A percentile compares a stretch with the other conserved stretches of the same genome.
phyloP scores from a whole-genome alignment of 305 asterid species.

The Ajuga reptans region DNA sequence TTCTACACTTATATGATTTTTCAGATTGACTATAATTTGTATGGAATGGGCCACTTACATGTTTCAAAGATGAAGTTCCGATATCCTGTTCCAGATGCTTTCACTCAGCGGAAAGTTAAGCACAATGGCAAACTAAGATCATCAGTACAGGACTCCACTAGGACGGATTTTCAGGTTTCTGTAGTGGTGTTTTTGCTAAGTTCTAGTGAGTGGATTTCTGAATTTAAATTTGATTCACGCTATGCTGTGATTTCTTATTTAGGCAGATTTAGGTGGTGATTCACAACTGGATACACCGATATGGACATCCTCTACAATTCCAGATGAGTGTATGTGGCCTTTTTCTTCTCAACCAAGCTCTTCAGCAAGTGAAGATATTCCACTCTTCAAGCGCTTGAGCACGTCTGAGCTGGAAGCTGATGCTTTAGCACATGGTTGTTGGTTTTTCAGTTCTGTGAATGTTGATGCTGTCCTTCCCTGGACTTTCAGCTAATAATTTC shows the following conservation, averaged over 20 bases:
- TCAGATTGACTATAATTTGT: slow-evolving; percentile 88
- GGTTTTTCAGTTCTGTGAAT: slow-evolving; percentile 19
- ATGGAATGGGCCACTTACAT: slow-evolving; percentile 93
- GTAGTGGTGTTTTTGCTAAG: slow-evolving; percentile 17
- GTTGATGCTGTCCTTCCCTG: slow-evolving; percentile 7
- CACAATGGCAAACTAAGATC: slow-evolving; percentile 27
- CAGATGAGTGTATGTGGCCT: slow-evolving; percentile 80
- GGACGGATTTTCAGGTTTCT: slow-evolving; percentile 43
- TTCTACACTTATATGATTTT: slow-evolving; percentile 15
- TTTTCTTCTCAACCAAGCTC: slow-evolving; percentile 39
- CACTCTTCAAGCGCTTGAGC: slow-evolving; percentile 60
- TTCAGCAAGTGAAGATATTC: slow-evolving; percentile 36
- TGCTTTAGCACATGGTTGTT: slow-evolving; percentile 75
- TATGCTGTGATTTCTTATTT: slow-evolving; percentile 29
- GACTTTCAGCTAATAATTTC: slow-evolving; percentile 15
- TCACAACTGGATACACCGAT: slow-evolving; percentile 32
- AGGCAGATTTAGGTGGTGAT: slow-evolving; percentile 56
- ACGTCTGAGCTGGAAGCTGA: slow-evolving; percentile 89
- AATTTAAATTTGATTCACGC: slow-evolving; percentile 13
- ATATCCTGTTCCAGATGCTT: slow-evolving; percentile 68
- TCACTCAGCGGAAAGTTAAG: slow-evolving; percentile 33
- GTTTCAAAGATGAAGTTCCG: slow-evolving; percentile 81
- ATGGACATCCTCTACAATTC: slow-evolving; percentile 80
- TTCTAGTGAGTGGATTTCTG: slow-evolving; percentile 15
- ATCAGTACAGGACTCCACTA: slow-evolving; percentile 27